Conservation (phyloP, 202 grass and related monocot genomes). For the Musa balbisiana region DNA sequence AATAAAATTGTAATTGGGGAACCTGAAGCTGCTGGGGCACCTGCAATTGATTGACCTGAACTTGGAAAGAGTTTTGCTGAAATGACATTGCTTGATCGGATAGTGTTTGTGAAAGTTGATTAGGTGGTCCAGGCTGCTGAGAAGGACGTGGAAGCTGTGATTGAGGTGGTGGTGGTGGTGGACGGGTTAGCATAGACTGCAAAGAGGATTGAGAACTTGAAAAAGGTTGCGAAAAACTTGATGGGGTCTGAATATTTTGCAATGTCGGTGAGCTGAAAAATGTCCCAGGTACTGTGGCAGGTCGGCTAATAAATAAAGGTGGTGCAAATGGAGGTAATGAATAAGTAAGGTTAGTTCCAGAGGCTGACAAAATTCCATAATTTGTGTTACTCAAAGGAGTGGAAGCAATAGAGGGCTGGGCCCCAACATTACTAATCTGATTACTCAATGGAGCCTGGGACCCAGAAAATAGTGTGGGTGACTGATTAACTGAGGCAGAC, state of each 20-base stretch:
- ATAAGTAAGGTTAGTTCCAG: slow-evolving; percentile 35
- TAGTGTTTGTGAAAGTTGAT: slow-evolving; percentile 41
- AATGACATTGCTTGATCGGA: slow-evolving; percentile 42
- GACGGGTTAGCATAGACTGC: slow-evolving; percentile 40
- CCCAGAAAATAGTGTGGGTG: slow-evolving; percentile 28
- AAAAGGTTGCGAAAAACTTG: slow-evolving; percentile 40
- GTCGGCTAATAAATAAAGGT: slow-evolving; percentile 37
- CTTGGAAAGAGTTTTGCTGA: slow-evolving; percentile 34
- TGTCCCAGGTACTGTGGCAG: slow-evolving; percentile 32
- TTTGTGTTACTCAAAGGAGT: slow-evolving; percentile 34
- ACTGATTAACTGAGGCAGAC: slow-evolving; percentile 48
- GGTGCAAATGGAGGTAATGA: slow-evolving; percentile 45
- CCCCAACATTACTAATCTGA: slow-evolving; percentile 23
- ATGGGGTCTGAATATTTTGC: slow-evolving; percentile 49
- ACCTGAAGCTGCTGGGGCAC: slow-evolving; percentile 61
- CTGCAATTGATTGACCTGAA: slow-evolving; percentile 56
- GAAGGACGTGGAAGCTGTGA: slow-evolving; percentile 76
- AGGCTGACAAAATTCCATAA: slow-evolving; percentile 39
- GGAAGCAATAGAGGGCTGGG: slow-evolving; percentile 30
- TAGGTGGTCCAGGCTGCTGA: slow-evolving; percentile 33
- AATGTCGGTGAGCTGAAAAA: slow-evolving; percentile 31
- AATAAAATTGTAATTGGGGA: slow-evolving; percentile 62
- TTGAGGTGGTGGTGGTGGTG: slow-evolving; percentile 49
- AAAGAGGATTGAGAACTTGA: slow-evolving; percentile 44
- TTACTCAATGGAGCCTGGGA: slow-evolving; percentile 43